These are phyloP conservation scores for Phytopythium mirpurense DNA, from an alignment of 352 stramenopile genomes.

Conservation along the genomic window DNA sequence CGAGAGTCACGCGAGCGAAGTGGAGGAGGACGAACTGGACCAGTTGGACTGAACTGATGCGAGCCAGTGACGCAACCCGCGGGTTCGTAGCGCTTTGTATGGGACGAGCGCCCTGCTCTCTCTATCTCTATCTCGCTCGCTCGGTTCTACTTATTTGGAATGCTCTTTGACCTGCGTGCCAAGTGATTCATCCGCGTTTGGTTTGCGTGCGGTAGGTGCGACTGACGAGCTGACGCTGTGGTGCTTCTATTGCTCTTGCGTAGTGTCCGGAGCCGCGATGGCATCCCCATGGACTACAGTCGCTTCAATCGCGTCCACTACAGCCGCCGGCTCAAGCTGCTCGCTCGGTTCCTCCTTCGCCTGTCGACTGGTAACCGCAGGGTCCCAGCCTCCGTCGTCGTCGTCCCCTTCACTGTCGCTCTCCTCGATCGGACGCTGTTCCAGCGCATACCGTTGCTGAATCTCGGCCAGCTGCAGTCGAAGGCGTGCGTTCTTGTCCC, in stretches of 20 bases:
- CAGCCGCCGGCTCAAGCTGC: too few relatives aligned
- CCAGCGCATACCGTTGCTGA: background rate
- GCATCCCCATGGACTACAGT: background rate
- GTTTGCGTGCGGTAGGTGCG: background rate
- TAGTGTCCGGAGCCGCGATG: too few relatives aligned
- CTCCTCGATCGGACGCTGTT: background rate
- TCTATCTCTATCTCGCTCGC: too few relatives aligned
- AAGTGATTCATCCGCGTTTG: background rate
- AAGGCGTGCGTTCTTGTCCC: conserved; percentile 22
- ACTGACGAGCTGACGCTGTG: background rate
- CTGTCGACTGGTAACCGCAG: background rate
- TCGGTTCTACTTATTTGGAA: conserved; percentile 1
- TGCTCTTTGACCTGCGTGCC: conserved; percentile 2
- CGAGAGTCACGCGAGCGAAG: conserved; percentile 24
- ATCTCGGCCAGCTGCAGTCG: conserved; percentile 7
- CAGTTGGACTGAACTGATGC: conserved; percentile 64
- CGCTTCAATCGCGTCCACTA: background rate
- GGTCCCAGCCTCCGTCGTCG: background rate
- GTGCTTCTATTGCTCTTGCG: background rate
- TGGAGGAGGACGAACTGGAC: conserved; percentile 59
- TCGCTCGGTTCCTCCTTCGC: background rate
- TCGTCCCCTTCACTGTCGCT: background rate
- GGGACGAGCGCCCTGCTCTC: background rate
- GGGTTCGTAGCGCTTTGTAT: background rate
- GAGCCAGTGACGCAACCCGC: background rate